These are phyloP conservation scores for Acmispon strigosus DNA, from an alignment of 306 rosid species.

Conservation along the genomic window DNA sequence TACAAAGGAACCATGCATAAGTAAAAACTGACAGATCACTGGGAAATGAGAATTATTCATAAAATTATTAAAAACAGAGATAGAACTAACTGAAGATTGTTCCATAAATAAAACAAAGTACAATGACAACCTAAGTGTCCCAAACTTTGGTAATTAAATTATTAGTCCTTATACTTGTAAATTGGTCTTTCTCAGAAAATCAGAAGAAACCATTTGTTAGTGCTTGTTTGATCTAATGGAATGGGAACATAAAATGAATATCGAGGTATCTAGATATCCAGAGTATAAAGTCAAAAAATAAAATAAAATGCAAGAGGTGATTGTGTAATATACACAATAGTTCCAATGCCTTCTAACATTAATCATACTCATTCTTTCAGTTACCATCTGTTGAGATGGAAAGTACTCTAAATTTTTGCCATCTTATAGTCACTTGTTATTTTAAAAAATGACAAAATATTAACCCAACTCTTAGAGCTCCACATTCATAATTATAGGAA, in stretches of 20 bases:
- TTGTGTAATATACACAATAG: neutral
- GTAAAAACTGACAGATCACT: neutral
- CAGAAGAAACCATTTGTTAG: neutral
- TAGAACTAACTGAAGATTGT: neutral
- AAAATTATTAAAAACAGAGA: neutral
- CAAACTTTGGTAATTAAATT: neutral
- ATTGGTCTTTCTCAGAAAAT: neutral
- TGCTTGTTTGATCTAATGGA: neutral
- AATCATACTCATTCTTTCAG: no score
- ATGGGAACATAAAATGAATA: neutral
- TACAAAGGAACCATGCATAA: constrained; percentile 4
- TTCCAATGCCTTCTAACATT: no score
- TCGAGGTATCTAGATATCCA: neutral
- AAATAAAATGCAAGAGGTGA: neutral
- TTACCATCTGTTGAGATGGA: no score
- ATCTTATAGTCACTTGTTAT: no score
- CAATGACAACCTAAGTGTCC: neutral
- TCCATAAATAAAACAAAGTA: neutral
- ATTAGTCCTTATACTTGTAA: neutral
- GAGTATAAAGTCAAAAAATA: neutral
- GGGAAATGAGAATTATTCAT: neutral
- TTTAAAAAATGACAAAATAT: no score
- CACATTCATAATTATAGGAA: no score
- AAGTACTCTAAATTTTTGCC: no score
- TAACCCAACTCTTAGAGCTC: no score